Base-by-base conservation (phyloP, 2,329 filamentous ascomycete genomes). In the Cryphonectria nitschkei region DNA sequence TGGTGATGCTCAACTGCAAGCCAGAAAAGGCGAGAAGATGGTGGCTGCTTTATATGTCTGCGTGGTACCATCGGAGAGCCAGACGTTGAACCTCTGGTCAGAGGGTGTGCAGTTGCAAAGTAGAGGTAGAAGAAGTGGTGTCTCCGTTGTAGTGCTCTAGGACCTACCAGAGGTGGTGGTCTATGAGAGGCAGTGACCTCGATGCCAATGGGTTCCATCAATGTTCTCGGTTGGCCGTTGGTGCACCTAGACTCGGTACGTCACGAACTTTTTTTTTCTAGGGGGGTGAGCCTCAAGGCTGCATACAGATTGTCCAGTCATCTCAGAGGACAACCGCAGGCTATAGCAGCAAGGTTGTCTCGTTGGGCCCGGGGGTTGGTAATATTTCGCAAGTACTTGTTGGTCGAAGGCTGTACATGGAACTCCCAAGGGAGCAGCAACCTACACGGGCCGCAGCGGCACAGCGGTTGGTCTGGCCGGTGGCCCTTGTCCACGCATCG, bases 341-440 rank as follows among this genome's bases (percentile, higher is more conserved):
- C 46, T 60, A 65, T 41, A 61, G 60, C 65, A 72, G 56, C 32
- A 68, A 72, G 46, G 54, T 52, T 61, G 22, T 2, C 43, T 58
- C 43, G 29, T 65, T 68, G 60, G 68, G 46, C 52, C 54, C 46
- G 61, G 54, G 68, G 71, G 41, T n/a, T n/a, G 46, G 46, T n/a
- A n/a, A 63, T 72, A 72, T 68, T 58, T 68, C 62, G 64, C 5
- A 43, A 64, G 71, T 72, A 72, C 71, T 41, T 72, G 65, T 58
- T 64, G 68, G 71, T 68, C 62, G 26, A 66, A 60, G 65, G 39
- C 62, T 66, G 71, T 72, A 72, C 68, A 67, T 54, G n/a, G 50
- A 66, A 32, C 34, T 46, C 64, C 52, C 68, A 66, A 66, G 67
- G 50, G 63, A 67, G 70, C 43, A 67, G 70, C 43, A 68, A 52